These are phyloP conservation scores for Toxoplasma gondii DNA, from an alignment of 169 alveolate genomes.

Conservation along the genomic window DNA sequence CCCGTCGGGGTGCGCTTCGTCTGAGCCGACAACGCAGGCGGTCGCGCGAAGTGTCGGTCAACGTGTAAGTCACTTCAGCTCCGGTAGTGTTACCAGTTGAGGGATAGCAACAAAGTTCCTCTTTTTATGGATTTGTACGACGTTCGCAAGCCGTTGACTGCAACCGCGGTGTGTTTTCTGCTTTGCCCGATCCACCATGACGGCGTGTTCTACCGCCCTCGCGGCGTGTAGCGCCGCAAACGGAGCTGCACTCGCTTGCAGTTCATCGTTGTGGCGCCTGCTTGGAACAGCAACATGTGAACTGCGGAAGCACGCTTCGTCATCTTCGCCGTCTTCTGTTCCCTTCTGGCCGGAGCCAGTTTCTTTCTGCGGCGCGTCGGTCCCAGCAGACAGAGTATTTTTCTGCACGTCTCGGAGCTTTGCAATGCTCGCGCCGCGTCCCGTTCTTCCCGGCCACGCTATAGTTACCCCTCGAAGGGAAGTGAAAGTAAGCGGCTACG, in stretches of 20 bases:
- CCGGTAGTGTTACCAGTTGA: no score
- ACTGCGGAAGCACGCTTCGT: neutral
- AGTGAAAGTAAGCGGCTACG: neutral
- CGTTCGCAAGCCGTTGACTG: no score
- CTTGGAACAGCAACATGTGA: neutral
- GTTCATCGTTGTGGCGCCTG: neutral
- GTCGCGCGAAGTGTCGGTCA: no score
- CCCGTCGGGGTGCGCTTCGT: no score
- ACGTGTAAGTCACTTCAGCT: no score
- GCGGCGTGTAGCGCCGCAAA: neutral
- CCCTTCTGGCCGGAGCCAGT: neutral
- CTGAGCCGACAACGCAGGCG: no score
- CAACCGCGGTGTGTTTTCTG: no score
- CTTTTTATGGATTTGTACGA: no score
- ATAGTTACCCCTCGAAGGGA: constrained; percentile 1
- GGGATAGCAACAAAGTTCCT: no score
- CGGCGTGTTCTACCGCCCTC: neutral
- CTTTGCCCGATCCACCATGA: neutral
- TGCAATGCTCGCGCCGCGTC: constrained; percentile 28
- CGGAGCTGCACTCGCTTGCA: neutral
- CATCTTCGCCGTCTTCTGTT: neutral
- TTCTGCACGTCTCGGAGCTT: neutral
- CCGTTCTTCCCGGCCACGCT: constrained; percentile 34
- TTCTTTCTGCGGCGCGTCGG: neutral
- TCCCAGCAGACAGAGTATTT: neutral